Conservation (phyloP, 1,139 yeast species). For the Magnusiomyces ingens region DNA sequence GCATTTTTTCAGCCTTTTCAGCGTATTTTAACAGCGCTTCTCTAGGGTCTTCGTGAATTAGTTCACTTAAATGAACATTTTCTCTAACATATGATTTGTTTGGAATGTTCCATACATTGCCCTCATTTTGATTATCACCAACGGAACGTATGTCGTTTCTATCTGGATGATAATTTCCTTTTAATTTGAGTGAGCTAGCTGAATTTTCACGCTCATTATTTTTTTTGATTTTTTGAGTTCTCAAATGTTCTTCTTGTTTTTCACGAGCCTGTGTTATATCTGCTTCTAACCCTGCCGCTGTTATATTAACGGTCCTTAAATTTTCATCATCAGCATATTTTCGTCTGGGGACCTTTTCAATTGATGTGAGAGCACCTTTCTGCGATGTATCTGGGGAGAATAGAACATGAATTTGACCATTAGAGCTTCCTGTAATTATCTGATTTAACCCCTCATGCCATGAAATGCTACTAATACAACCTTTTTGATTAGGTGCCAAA, state of each 20-base stretch:
- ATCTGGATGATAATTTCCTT: neutral
- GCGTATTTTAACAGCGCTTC: constrained; percentile 35
- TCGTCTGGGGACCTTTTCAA: constrained; percentile 33
- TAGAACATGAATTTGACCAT: constrained; percentile 31
- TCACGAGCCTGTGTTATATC: constrained; percentile 14
- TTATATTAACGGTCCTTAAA: constrained; percentile 28
- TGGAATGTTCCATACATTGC: neutral
- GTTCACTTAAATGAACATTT: constrained; percentile 17
- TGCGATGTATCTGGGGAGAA: constrained; percentile 33
- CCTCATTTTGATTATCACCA: neutral
- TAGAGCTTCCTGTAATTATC: constrained; percentile 32
- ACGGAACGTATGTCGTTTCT: constrained; percentile 3
- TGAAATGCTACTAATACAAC: constrained; percentile 24
- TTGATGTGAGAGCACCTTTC: constrained; percentile 33
- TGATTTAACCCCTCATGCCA: constrained; percentile 34
- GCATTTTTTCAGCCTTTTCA: constrained; percentile 27
- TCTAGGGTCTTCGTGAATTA: constrained; percentile 33
- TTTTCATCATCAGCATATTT: constrained; percentile 35
- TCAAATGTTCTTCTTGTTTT: constrained; percentile 10
- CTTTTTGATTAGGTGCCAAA: neutral
- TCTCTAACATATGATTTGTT: neutral
- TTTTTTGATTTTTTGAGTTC: constrained; percentile 6
- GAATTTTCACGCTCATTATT: constrained; percentile 10
- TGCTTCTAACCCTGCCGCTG: constrained; percentile 25
- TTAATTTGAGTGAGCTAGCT: neutral